These are phyloP conservation scores for Alternaria sp. DNA, from an alignment of 2,329 filamentous ascomycete species.

Conservation along the genomic window DNA sequence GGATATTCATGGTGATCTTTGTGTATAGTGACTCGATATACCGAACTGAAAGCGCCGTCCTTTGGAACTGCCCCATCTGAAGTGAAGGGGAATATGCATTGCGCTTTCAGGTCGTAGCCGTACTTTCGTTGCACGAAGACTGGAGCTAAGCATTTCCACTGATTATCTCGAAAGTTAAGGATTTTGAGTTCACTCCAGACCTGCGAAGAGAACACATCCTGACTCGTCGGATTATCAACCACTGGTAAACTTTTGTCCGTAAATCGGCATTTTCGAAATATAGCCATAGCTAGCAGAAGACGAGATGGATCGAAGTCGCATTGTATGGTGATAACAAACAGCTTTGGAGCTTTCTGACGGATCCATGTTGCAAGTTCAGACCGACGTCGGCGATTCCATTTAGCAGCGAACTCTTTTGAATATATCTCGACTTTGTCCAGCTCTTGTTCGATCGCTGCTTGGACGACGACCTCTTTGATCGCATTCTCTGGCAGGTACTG, in stretches of 20 bases:
- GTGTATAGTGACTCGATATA: slow-evolving; percentile 12
- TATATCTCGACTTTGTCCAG: not conserved
- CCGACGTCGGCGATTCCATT: not conserved
- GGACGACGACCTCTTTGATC: not conserved
- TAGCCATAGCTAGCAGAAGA: not conserved
- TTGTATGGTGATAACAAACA: not conserved
- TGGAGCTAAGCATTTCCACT: slow-evolving; percentile 22
- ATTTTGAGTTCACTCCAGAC: slow-evolving; percentile 5
- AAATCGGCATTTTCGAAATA: not conserved
- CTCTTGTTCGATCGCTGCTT: not conserved
- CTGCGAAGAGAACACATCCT: not conserved
- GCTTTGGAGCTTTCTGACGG: not conserved
- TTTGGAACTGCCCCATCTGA: not conserved
- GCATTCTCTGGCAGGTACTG: not conserved
- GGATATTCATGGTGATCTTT: slow-evolving; percentile 7
- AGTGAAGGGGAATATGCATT: slow-evolving; percentile 20
- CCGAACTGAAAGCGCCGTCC: slow-evolving; percentile 13
- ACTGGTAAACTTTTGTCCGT: no score
- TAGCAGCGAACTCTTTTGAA: not conserved
- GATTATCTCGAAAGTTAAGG: slow-evolving; percentile 12
- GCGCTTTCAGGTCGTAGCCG: slow-evolving; percentile 4
- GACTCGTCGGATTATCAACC: not conserved
- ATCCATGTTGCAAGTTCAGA: not conserved
- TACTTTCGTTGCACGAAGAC: slow-evolving; percentile 7
- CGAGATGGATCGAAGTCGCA: not conserved